Base-by-base conservation (phyloP, 2,329 filamentous ascomycete genomes). In the Pseudofabraea citricarpa region DNA sequence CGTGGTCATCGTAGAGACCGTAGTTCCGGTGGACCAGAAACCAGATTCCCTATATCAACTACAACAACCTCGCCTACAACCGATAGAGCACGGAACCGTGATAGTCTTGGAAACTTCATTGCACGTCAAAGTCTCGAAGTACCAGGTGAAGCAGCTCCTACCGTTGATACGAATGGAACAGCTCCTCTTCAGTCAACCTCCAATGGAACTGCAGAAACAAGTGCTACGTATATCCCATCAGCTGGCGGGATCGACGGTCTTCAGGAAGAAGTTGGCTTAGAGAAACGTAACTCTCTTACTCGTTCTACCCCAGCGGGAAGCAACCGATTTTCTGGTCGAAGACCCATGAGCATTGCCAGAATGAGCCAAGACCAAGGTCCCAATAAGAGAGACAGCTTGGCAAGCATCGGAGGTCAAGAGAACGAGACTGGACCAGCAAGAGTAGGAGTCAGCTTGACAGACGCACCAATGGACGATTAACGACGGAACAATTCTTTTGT, bases 31-130 rank as follows among this genome's bases (percentile, higher is more conserved):
- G 79, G 80, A 5, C 77, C 82, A 21, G 83, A 83, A 58, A 95
- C 87, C 7, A 79, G 90, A 31, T 96, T 95, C 72, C 93, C 89
- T 1, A 85, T 96, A 52, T 76, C 81, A 52, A 81, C 86, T 52
- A 77, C 68, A 56, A 82, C 77, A 48, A n/a, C n/a, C n/a, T 81
- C 71, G 36, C 68, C 72, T 44, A 71, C 67, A 48, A 71, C 62
- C 44, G 78, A 73, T 57, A 33, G 56, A 58, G 16, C 29, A 41
- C 50, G 60, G 63, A 50, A 52, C 60, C 57, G 16, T 53, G 52
- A 32, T 55, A 55, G 24, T 50, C 56, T 37, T 4, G 48, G 65
- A 48, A 49, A 59, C 29, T 22, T 56, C 52, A 52, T 50, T 10
- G 57, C 60, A 64, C 73, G 84, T 51, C 70, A 81, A 36, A 93